A percentile compares a stretch with the other conserved stretches of the same genome.
These are phyloP conservation scores for Coemansia sp. DNA, from an alignment of 192 early-diverging fungal genomes.

Conservation along the genomic window DNA sequence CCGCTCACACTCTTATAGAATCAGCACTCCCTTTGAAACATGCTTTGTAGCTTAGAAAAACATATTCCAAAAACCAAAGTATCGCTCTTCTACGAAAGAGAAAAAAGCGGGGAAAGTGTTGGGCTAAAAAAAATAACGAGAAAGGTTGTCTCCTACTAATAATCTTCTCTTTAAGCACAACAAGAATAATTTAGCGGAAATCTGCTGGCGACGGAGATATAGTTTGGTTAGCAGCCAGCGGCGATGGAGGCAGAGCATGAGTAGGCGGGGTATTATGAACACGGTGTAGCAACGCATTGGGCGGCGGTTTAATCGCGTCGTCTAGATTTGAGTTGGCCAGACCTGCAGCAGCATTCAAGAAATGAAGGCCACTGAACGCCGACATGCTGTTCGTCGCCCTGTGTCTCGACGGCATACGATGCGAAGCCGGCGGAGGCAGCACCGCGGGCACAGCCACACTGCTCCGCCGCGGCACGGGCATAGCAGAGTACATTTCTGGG, in stretches of 20 bases:
- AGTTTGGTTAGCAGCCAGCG: not conserved
- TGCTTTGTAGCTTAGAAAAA: too few relatives aligned
- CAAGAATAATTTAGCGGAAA: not conserved
- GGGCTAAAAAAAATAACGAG: too few relatives aligned
- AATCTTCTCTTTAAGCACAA: not conserved
- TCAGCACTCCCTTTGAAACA: too few relatives aligned
- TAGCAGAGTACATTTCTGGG: not conserved
- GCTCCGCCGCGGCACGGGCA: not conserved
- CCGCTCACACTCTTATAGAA: too few relatives aligned
- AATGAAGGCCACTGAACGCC: not conserved
- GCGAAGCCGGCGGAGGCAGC: not conserved
- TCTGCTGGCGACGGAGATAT: not conserved
- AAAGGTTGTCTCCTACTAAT: not conserved
- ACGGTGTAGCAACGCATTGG: not conserved
- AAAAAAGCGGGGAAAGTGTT: too few relatives aligned
- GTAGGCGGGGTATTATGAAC: not conserved
- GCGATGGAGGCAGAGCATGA: not conserved
- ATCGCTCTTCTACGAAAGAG: too few relatives aligned
- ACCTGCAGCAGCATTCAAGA: not conserved
- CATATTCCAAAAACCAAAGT: too few relatives aligned
- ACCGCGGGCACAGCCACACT: not conserved
- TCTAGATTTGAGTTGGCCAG: not conserved
- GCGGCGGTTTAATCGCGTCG: not conserved
- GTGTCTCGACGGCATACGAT: conserved; percentile 1
- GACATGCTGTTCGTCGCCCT: conserved; percentile 2